These are phyloP conservation scores for Boletus speciosus DNA, from an alignment of 768 basidiomycete species.

Conservation along the genomic window DNA sequence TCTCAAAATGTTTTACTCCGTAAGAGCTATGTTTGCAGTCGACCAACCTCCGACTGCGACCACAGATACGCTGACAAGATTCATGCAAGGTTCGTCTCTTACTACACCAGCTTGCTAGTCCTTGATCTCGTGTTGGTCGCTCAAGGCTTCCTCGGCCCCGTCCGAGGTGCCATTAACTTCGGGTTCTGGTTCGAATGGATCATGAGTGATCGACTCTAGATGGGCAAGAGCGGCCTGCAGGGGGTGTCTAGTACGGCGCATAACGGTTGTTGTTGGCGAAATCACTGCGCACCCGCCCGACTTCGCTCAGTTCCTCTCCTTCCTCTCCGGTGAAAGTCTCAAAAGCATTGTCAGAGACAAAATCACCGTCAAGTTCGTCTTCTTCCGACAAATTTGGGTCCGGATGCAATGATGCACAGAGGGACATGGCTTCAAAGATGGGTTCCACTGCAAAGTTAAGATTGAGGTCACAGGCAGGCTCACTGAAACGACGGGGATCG, in stretches of 20 bases:
- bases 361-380: slow-evolving; percentile 50
- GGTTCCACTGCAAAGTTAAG: slow-evolving; percentile 55
- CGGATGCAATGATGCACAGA: slow-evolving; percentile 83
- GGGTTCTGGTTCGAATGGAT: slow-evolving; percentile 35
- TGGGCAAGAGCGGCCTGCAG: slow-evolving; percentile 75
- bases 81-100: neutral
- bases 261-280: slow-evolving; percentile 73
- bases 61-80: neutral
- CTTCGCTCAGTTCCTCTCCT: slow-evolving; percentile 75
- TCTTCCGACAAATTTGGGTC: slow-evolving; percentile 47
- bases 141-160: slow-evolving; percentile 12
- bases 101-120: slow-evolving; percentile 1
- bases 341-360: slow-evolving; percentile 48
- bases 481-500: neutral
- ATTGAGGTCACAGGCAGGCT: neutral
- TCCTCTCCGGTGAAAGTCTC: slow-evolving; percentile 54
- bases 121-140: slow-evolving; percentile 13
- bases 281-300: slow-evolving; percentile 93
- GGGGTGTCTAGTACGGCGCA: slow-evolving; percentile 74
- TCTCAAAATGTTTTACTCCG: neutral
- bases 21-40: neutral
- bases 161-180: slow-evolving; percentile 16
- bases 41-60: neutral
- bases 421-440: slow-evolving; percentile 84
- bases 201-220: slow-evolving; percentile 76